Conservation (phyloP, 805 yeast species). For the Kodamaea jinghongensis region DNA sequence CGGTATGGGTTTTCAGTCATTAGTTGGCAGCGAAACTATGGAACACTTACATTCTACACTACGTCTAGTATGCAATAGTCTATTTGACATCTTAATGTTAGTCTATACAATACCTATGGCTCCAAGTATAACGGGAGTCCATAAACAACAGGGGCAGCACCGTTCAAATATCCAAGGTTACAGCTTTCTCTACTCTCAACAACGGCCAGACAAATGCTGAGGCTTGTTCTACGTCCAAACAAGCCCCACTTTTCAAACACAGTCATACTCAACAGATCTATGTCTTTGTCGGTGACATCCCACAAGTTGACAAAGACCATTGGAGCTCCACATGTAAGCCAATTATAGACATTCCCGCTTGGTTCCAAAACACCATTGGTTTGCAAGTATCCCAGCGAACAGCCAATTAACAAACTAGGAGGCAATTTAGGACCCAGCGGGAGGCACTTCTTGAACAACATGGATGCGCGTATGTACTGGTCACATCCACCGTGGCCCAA, state of each 20-base stretch:
- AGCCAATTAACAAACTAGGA: slow-evolving; percentile 75
- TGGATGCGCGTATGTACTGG: slow-evolving; percentile 60
- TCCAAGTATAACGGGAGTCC: slow-evolving; percentile 66
- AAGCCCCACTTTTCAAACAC: slow-evolving; percentile 70
- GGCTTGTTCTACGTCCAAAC: slow-evolving; percentile 13
- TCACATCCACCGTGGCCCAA: slow-evolving; percentile 98
- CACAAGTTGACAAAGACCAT: slow-evolving; percentile 83
- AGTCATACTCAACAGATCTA: slow-evolving; percentile 68
- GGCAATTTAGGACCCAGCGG: slow-evolving; percentile 44
- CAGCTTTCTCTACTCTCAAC: slow-evolving; percentile 63
- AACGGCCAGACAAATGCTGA: slow-evolving; percentile 53
- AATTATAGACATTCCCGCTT: slow-evolving; percentile 72
- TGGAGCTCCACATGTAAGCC: slow-evolving; percentile 78
- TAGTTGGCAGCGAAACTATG: too few relatives aligned
- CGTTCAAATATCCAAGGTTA: slow-evolving; percentile 71
- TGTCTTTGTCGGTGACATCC: slow-evolving; percentile 97
- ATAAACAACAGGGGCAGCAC: slow-evolving; percentile 89
- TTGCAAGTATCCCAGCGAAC: slow-evolving; percentile 77
- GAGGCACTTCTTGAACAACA: slow-evolving; percentile 33
- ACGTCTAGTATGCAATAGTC: too few relatives aligned
- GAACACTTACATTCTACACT: too few relatives aligned
- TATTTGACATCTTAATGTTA: too few relatives aligned
- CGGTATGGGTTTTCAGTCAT: too few relatives aligned
- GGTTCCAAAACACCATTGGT: slow-evolving; percentile 63
- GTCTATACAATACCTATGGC: background rate